These are phyloP conservation scores for Colletotrichum brevisporum DNA, from an alignment of 2,329 filamentous ascomycete species.

Conservation along the genomic window DNA sequence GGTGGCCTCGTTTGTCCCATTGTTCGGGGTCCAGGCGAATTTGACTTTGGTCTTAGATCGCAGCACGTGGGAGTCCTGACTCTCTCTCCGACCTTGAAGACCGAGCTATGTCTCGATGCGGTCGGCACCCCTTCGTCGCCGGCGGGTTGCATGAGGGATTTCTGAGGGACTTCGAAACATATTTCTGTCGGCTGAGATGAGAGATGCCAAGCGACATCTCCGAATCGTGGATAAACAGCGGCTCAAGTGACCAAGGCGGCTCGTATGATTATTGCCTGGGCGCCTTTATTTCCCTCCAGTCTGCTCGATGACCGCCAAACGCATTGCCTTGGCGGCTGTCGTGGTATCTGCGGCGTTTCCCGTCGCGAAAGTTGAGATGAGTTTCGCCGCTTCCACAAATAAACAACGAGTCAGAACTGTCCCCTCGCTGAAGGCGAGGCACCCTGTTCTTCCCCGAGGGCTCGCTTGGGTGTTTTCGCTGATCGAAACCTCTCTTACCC, in stretches of 20 bases:
- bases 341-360: slow-evolving; percentile 29
- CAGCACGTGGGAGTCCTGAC: slow-evolving; percentile 5
- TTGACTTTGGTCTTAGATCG: slow-evolving; percentile 4
- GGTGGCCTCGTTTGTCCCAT: slow-evolving; percentile 34
- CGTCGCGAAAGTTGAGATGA: slow-evolving; percentile 37
- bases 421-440: slow-evolving; percentile 10
- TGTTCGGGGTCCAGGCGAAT: background rate
- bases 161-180: background rate
- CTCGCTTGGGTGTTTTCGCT: background rate
- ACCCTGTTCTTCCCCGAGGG: background rate
- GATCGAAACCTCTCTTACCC: slow-evolving; percentile 7
- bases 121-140: background rate
- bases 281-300: background rate
- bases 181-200: background rate
- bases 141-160: background rate
- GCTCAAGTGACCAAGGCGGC: background rate
- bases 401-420: slow-evolving; percentile 30
- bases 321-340: background rate
- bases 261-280: slow-evolving; percentile 10
- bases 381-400: slow-evolving; percentile 36
- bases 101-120: background rate
- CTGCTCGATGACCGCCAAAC: background rate
- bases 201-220: background rate
- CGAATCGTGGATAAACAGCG: background rate
- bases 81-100: background rate